Evolutionary conservation across 352 stramenopile species (phyloP), one percentile per base, ranked within the genome.

Genomic region (Thalassiosira exigua): DNA sequence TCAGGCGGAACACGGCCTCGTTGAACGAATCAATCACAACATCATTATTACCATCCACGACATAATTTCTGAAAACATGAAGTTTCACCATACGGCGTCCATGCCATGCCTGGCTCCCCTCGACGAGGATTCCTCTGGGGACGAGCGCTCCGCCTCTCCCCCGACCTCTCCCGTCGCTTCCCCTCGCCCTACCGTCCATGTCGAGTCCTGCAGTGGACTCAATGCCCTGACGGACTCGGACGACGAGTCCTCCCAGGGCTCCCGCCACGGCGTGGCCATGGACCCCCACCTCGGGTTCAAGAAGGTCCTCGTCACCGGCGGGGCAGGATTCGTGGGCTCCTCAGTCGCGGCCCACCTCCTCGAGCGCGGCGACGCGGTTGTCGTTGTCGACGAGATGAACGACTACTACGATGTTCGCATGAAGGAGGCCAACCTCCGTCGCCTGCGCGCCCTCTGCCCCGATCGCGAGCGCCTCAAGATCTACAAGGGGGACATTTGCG

Each of bases 381-480:
- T 99, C 0, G 94, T 98, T 53, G 90, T 99, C 22, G 97, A 99
- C 79, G 97, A 99, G 89, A 89, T 99, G 58, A 99, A 99, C 81
- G 96, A 99, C 80, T 99, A 99, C 86, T 99, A 99, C 84, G 96
- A 99, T 81, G 94, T 98, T n/a, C 75, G 84, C 57, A 95, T 98
- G 72, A 99, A 99, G 90, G 91, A 98, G 71, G 89, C 81, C 58
- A 99, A 99, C 86, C 86, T 99, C 2, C 84, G 93, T 61, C 92
- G 98, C 12, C 58, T 79, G 27, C 67, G 78, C 2, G 71, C 82
- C 14, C 73, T 85, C 3, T 91, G 78, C 41, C 74, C 76, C 11
- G 54, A 79, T 11, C 27, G 86, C 58, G 60, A 85, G 52, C 53
- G 86, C 32, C 54, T 92, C 4, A 57, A 51, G 17, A 85, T 95